Base-by-base conservation (phyloP, 2,329 filamentous ascomycete species). In the Colletotrichum chlorophyti region DNA sequence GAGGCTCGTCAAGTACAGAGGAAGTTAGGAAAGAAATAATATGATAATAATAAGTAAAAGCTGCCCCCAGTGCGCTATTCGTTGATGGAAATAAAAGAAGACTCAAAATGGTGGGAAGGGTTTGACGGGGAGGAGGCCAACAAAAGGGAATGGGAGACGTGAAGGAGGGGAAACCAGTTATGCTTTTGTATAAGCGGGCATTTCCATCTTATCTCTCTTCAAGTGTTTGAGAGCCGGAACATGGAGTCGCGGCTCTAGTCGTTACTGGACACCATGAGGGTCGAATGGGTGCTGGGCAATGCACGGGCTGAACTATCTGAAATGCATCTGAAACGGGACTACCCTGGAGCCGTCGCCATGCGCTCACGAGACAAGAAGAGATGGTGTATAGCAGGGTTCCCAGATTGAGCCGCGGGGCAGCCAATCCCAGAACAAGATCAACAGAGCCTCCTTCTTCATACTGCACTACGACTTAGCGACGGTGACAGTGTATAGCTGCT, bases 241-340 rank as follows among this genome's bases (percentile, higher is more conserved):
- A 49, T 49, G 51, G 38, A 54, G 50, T 59, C 38, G 52, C 37
- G 51, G 55, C 55, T 45, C 32, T 58, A 38, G 46, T 35, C 53
- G 47, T 60, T 38, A 58, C 58, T 57, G 46, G 53, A 41, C 42
- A 32, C 58, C 47, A 23, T 37, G 32, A 31, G 53, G 42, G 45
- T 52, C 42, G 53, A 41, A 27, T 52, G 42, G 42, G 54, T 34
- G 38, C 35, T 38, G 49, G 54, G 59, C 34, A 50, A 61, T 52
- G 49, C 51, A 58, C 49, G 50, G 53, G 63, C 67, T 64, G 66
- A 64, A 64, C 63, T 57, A 31, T 66, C 65, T 69, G 69, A 71
- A 68, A 69, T 66, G 64, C 49, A 69, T 68, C 67, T 74, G 72
- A 74, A 74, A 74, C 72, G 63, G 64, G 61, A 64, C 58, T 61